Evolutionary conservation across 257 asterid species (phyloP).

Genomic region (Verbascum thapsus): DNA sequence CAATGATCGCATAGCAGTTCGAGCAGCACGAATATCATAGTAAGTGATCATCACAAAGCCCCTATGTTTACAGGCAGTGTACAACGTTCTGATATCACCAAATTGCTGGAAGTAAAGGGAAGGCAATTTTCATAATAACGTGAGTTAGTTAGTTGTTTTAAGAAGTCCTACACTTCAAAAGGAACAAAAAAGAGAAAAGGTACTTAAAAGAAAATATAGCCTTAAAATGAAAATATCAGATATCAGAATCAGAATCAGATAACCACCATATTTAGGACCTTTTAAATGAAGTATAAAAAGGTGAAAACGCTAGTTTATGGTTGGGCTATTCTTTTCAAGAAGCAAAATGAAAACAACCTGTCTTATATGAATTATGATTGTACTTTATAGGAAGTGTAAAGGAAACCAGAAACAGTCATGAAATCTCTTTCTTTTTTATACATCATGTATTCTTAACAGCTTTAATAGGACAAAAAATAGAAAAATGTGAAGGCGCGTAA

Average conservation of each 20-base stretch:
- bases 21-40: constrained; percentile 77
- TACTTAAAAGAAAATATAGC: background rate
- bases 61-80: constrained; percentile 75
- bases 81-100: constrained; percentile 71
- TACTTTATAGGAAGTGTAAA: too few species aligned
- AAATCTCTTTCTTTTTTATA: too few species aligned
- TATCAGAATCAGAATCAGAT: constrained; percentile 7
- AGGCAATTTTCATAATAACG: constrained; percentile 5
- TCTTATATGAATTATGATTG: too few species aligned
- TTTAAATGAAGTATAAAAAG: too few species aligned
- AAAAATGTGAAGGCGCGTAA: too few species aligned
- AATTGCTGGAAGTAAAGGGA: constrained; percentile 45
- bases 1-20: constrained; percentile 61
- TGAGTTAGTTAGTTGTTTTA: constrained; percentile 17
- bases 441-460: too few species aligned
- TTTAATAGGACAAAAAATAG: too few species aligned
- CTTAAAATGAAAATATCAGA: background rate
- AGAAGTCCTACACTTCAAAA: background rate
- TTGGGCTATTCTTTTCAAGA: too few species aligned
- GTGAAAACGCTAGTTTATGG: too few species aligned
- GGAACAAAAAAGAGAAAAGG: too few species aligned
- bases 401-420: too few species aligned
- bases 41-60: constrained; percentile 86
- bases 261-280: background rate
- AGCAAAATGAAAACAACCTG: too few species aligned